Evolutionary conservation across 2,329 filamentous ascomycete species (phyloP), one percentile per base, ranked within the genome.

Genomic region (Lasiodiplodia gonubiensis): DNA sequence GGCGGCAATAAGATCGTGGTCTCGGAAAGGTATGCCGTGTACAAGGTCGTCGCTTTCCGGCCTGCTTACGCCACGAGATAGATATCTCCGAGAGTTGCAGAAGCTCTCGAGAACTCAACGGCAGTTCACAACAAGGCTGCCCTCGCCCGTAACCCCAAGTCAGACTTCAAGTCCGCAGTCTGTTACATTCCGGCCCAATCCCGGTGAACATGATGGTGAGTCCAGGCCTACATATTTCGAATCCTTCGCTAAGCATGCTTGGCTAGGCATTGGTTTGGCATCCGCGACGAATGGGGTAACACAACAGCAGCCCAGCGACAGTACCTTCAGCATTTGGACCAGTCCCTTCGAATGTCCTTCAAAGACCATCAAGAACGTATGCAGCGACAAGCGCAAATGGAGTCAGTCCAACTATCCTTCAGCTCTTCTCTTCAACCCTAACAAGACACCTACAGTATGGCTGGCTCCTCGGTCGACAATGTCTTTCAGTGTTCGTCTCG

Each of bases 81-180:
- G 53, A 30, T 55, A 55, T n/a, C 53, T 55, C 53, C 30, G 53
- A 55, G 53, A 55, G n/a, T 23, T 55, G 23, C 53, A 55, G 30
- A 35, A 33, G 30, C 33, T 55, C 5, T 55, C 30, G 16, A 30
- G 21, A 18, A n/a, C 30, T 35, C 25, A 27, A 39, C 53, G 37
- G 14, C 53, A 55, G 5, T n/a, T 16, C 2, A 35, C 30, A 2
- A 18, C 53, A 4, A n/a, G 12, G 16, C 53, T 10, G 7, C 6
- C 18, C 27, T 55, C 53, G 5, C 53, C 53, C 37, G 53, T 10
- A 35, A 21, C 18, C 21, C 53, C n/a, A 18, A 39, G 1, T 16
- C 53, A 39, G 21, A 21, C 30, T 21, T 35, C 53, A 35, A 37
- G 53, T 12, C 35, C 35, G 18, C 53, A n/a, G 10, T 21, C 53